Conservation (phyloP, 495 filamentous ascomycete genomes). For the Entonaema liquescens region DNA sequence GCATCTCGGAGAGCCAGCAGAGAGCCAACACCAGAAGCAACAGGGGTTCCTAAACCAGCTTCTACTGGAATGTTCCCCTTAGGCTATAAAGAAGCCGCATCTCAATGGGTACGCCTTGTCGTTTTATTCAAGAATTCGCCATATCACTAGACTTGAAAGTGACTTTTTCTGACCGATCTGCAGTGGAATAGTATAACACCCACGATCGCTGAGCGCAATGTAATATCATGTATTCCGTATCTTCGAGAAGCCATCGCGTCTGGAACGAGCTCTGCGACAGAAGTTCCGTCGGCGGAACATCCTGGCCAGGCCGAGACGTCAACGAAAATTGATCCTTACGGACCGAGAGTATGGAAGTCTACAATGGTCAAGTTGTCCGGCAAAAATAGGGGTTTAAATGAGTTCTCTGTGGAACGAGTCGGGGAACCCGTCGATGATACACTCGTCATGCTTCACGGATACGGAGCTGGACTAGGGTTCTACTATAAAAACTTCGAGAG, state of each 20-base stretch:
- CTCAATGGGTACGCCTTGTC: slow-evolving; percentile 79
- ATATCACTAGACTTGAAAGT: neutral
- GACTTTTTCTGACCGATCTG: slow-evolving; percentile 22
- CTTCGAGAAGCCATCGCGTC: slow-evolving; percentile 74
- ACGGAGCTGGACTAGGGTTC: slow-evolving; percentile 93
- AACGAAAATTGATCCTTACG: slow-evolving; percentile 75
- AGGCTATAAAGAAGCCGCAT: slow-evolving; percentile 88
- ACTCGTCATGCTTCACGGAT: slow-evolving; percentile 97
- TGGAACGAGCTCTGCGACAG: slow-evolving; percentile 22
- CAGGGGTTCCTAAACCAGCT: slow-evolving; percentile 22
- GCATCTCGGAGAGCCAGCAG: slow-evolving; percentile 25
- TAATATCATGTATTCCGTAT: slow-evolving; percentile 87
- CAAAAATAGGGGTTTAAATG: slow-evolving; percentile 87
- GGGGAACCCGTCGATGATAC: slow-evolving; percentile 80
- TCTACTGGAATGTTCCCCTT: slow-evolving; percentile 73
- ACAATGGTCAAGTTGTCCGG: slow-evolving; percentile 85
- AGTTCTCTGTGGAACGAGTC: slow-evolving; percentile 87
- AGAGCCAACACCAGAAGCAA: slow-evolving; percentile 22
- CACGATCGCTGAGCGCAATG: slow-evolving; percentile 86
- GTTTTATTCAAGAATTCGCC: neutral
- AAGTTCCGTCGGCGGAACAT: slow-evolving; percentile 45
- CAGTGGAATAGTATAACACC: slow-evolving; percentile 87
- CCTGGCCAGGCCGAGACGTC: slow-evolving; percentile 61
- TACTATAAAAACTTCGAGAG: slow-evolving; percentile 98
- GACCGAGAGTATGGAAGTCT: slow-evolving; percentile 85